Base-by-base conservation (phyloP, 306 rosid species). In the Urtica urens region DNA sequence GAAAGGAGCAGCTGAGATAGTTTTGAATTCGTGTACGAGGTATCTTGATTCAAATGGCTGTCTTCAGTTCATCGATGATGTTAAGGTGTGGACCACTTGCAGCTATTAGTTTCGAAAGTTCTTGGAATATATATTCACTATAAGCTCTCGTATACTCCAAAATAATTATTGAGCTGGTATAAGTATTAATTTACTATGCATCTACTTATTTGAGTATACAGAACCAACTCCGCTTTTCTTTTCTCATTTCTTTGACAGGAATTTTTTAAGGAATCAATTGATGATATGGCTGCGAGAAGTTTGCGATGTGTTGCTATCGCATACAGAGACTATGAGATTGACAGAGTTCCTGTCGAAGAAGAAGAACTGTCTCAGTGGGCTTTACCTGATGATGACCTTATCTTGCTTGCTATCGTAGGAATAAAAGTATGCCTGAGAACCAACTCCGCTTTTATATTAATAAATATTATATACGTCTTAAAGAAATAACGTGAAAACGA, bases 1-100 rank as follows among this genome's bases (percentile, higher is more conserved):
- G 99, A 90, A 90, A 66, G 99, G 99, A 58, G 99, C 99, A 30
- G 99, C 96, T 12, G 99, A 90, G 75, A 79, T 90, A 43, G 79
- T 90, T 46, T 53, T 90, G 38, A 70, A 74, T 50, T 45, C 94
- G 7, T 90, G 99, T 48, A 65, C 75, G 5, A 70, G 57, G 42
- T 90, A 78, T 73, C 66, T 85, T 57, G 92, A 82, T 48, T 77
- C 82, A 74, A 63, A 72, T 66, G 84, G 84, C 65, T 71, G 70
- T 33, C 39, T 59, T 53, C 73, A 72, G 41, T 64, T 81, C 49
- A 70, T 84, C 30, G 75, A 66, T 37, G 64, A 63, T 57, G 76
- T 78, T 31, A 72, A 75, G 97, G 97, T 90, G 51, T 50, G 86
- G 47, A 65, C 46, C n/a, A 35, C 15, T 35, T 35, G n/a, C n/a